phyloP scores from a whole-genome alignment of 495 filamentous ascomycete species.

The Neurospora sp. region DNA sequence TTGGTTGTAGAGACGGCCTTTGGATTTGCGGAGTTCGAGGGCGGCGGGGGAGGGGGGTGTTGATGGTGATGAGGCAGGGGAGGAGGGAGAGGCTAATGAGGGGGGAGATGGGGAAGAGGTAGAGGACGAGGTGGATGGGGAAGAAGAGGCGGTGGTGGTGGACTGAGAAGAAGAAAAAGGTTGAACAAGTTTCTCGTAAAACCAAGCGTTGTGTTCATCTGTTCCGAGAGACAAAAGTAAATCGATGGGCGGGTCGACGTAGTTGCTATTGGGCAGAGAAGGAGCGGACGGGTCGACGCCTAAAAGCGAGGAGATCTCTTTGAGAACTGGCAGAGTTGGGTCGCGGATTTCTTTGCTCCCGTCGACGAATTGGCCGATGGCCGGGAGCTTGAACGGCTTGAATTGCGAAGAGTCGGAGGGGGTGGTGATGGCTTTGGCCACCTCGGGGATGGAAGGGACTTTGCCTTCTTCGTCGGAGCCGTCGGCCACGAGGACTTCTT shows the following conservation, averaged over 20 bases:
- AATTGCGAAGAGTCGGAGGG: conserved; percentile 15
- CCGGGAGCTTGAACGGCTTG: conserved; percentile 26
- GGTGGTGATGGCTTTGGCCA: conserved; percentile 25
- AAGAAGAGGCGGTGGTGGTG: not conserved
- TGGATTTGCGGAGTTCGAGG: conserved; percentile 7
- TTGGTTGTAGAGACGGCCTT: conserved; percentile 11
- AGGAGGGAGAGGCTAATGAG: too few species aligned
- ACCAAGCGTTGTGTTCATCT: conserved; percentile 24
- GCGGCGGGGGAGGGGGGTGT: too few species aligned
- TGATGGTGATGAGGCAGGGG: too few species aligned
- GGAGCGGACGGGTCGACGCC: not conserved
- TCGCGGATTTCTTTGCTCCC: conserved; percentile 25
- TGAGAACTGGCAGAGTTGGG: conserved; percentile 20
- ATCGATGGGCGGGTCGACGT: conserved; percentile 18
- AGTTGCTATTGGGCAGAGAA: not conserved
- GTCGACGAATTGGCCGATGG: conserved; percentile 21
- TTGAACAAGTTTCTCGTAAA: conserved; percentile 18
- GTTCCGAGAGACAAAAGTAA: conserved; percentile 20
- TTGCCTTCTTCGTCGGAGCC: not conserved
- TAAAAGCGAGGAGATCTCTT: conserved; percentile 17
- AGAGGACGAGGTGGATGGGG: not conserved
- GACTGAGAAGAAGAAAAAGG: not conserved
- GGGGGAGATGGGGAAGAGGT: too few species aligned
- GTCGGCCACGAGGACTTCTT: conserved; percentile 10
- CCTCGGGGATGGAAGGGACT: conserved; percentile 21